Evolutionary conservation across 2,329 filamentous ascomycete genomes (phyloP).

Genomic region (Xylaria sp.): DNA sequence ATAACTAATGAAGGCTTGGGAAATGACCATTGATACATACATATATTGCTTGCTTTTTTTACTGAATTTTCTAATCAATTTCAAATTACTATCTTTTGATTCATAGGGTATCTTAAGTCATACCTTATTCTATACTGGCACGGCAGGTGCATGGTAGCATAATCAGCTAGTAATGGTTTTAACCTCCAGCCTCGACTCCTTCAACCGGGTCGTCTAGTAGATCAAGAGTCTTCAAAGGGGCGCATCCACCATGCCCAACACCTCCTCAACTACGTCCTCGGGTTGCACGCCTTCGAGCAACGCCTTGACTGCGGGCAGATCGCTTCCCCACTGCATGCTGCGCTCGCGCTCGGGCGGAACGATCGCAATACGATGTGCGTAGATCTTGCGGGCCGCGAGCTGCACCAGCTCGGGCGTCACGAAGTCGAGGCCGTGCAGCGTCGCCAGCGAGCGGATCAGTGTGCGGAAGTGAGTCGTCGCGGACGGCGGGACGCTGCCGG

Average conservation of each 20-base stretch:
- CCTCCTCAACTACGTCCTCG: constrained; percentile 69
- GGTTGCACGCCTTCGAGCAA: constrained; percentile 67
- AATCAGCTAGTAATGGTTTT: too few species aligned
- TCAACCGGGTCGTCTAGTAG: too few species aligned
- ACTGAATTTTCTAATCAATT: too few species aligned
- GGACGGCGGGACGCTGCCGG: constrained; percentile 74
- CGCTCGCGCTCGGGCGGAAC: constrained; percentile 73
- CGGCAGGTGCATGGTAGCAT: too few species aligned
- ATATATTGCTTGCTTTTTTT: too few species aligned
- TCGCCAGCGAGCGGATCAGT: constrained; percentile 74
- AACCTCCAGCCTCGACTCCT: too few species aligned
- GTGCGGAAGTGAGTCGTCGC: constrained; percentile 79
- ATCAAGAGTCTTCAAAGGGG: constrained; percentile 51
- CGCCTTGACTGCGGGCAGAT: constrained; percentile 68
- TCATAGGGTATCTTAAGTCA: neutral
- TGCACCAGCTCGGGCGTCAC: constrained; percentile 83
- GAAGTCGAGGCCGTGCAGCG: constrained; percentile 80
- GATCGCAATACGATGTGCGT: constrained; percentile 80
- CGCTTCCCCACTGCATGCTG: constrained; percentile 93
- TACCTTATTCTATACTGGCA: neutral
- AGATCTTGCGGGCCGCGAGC: constrained; percentile 85
- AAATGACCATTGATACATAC: too few species aligned
- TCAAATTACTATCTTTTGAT: too few species aligned
- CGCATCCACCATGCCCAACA: constrained; percentile 61
- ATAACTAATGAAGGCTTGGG: too few species aligned